Percentiles rank a stretch among this genome's conserved stretches.
Conservation (phyloP, 192 early-diverging fungal genomes). For the Geranomyces michiganensis region DNA sequence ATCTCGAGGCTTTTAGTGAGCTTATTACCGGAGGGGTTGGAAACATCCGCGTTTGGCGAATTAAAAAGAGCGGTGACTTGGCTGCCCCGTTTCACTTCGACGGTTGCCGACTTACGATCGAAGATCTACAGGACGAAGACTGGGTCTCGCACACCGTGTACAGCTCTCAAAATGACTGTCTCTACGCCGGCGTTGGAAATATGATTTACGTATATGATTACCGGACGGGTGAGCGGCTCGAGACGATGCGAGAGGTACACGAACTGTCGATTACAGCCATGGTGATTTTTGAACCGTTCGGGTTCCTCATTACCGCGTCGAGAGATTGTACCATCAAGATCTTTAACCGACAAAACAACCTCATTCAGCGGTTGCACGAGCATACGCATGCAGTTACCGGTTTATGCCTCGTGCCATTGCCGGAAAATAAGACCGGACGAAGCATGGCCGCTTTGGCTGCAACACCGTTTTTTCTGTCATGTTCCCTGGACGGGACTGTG, state of each 20-base stretch:
- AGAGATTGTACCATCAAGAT: slow-evolving; percentile 57
- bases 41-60: slow-evolving; percentile 46
- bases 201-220: slow-evolving; percentile 56
- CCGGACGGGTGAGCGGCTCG: slow-evolving; percentile 41
- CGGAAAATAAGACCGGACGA: slow-evolving; percentile 13
- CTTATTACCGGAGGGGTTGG: slow-evolving; percentile 51
- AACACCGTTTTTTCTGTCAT: slow-evolving; percentile 49
- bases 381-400: slow-evolving; percentile 53
- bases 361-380: slow-evolving; percentile 46
- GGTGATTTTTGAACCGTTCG: slow-evolving; percentile 40
- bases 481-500: slow-evolving; percentile 50
- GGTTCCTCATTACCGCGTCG: slow-evolving; percentile 54
- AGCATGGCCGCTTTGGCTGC: slow-evolving; percentile 26
- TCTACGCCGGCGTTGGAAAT: slow-evolving; percentile 52
- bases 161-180: slow-evolving; percentile 25
- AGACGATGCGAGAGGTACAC: slow-evolving; percentile 43
- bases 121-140: slow-evolving; percentile 48
- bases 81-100: slow-evolving; percentile 29
- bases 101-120: slow-evolving; percentile 43
- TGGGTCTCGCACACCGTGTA: slow-evolving; percentile 47
- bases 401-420: slow-evolving; percentile 35
- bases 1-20: slow-evolving; percentile 40
- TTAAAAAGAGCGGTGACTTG: slow-evolving; percentile 28
- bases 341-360: slow-evolving; percentile 46
- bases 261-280: slow-evolving; percentile 52